Percentiles rank a stretch among this genome's conserved stretches.
Evolutionary conservation across 148 eudicot species (phyloP).

Genomic region (Rhododendron griersonianum): DNA sequence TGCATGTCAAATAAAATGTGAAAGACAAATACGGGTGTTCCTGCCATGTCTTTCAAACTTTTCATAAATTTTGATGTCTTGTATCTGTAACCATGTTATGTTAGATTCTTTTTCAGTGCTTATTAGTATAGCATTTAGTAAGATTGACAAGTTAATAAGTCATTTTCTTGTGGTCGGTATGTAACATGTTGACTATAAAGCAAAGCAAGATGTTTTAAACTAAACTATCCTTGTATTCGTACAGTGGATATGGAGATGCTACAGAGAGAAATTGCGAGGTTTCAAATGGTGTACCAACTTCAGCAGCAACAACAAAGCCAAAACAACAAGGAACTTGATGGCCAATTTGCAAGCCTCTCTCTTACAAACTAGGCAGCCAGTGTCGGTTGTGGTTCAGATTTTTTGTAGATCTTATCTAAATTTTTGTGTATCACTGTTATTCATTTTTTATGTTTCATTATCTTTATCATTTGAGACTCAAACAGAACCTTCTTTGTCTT

Average conservation of each 20-base stretch:
- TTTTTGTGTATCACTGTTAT: background rate
- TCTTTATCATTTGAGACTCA: background rate
- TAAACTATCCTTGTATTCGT: background rate
- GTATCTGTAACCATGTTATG: too few relatives aligned
- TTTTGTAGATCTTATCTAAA: too few relatives aligned
- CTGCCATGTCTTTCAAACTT: too few relatives aligned
- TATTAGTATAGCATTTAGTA: too few relatives aligned
- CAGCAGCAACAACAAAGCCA: slow-evolving; percentile 55
- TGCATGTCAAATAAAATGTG: too few relatives aligned
- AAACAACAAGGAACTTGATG: slow-evolving; percentile 46
- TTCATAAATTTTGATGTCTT: too few relatives aligned
- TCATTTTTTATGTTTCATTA: background rate
- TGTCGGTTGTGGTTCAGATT: slow-evolving; percentile 13
- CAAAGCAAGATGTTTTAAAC: background rate
- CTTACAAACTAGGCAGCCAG: slow-evolving; percentile 37
- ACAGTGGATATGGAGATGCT: slow-evolving; percentile 77
- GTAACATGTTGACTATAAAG: background rate
- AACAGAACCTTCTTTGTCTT: background rate
- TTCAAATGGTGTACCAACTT: slow-evolving; percentile 48
- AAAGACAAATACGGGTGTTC: too few relatives aligned
- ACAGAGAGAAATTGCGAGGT: slow-evolving; percentile 62
- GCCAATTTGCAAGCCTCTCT: slow-evolving; percentile 39
- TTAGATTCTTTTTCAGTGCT: too few relatives aligned
- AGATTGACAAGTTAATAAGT: too few relatives aligned
- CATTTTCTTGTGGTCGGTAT: too few relatives aligned